Evolutionary conservation across 2,329 filamentous ascomycete species (phyloP).

Genomic region (Colletotrichum lindemuthianum): DNA sequence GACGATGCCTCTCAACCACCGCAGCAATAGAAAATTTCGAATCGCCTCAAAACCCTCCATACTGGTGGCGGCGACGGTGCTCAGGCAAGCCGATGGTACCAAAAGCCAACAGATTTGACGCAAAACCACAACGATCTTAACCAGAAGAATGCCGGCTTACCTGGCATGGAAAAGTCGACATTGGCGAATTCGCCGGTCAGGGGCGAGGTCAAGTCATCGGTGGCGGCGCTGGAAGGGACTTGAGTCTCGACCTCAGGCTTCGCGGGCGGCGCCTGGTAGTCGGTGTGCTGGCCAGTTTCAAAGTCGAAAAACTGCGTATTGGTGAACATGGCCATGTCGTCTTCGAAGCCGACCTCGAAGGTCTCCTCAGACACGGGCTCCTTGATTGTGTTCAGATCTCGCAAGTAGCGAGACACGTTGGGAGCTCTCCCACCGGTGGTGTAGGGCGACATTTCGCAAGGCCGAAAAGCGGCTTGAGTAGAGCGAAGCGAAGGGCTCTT

Average conservation of each 20-base stretch:
- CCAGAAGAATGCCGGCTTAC: conserved; percentile 49
- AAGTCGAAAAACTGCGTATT: conserved; percentile 86
- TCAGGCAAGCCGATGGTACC: not conserved
- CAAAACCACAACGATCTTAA: conserved; percentile 16
- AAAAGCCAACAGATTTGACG: not conserved
- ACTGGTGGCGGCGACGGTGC: too few species aligned
- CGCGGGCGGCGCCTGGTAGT: conserved; percentile 61
- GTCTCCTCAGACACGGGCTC: conserved; percentile 66
- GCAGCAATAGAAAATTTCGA: too few species aligned
- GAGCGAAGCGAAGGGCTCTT: not conserved
- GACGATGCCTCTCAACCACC: too few species aligned
- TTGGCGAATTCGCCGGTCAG: conserved; percentile 56
- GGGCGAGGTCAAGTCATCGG: conserved; percentile 44
- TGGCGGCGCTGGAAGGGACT: conserved; percentile 39
- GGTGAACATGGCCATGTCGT: conserved; percentile 81
- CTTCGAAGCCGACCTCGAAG: conserved; percentile 66
- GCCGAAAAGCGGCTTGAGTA: conserved; percentile 22
- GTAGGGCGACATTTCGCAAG: conserved; percentile 71
- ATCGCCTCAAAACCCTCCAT: too few species aligned
- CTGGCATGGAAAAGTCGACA: conserved; percentile 59
- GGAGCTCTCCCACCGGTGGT: conserved; percentile 78
- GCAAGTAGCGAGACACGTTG: conserved; percentile 91
- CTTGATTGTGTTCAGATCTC: conserved; percentile 81
- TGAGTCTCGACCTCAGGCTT: conserved; percentile 53
- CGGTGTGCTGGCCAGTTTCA: conserved; percentile 71